Base-by-base conservation (phyloP, 2,329 filamentous ascomycete genomes). In the Epichloe gansuensis region DNA sequence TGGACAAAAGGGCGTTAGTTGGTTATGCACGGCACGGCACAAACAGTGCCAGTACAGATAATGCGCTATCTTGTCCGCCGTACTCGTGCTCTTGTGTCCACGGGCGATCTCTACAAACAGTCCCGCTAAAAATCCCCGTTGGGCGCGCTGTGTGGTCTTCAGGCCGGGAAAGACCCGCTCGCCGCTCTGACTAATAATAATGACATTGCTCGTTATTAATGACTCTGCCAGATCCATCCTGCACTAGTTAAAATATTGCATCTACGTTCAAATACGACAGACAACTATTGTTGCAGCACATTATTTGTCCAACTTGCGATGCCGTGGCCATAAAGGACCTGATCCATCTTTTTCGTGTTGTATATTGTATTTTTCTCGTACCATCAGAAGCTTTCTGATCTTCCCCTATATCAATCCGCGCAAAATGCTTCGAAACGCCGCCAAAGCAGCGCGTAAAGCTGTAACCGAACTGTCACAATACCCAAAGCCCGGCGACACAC, bases 401-500 rank as follows among this genome's bases (percentile, higher is more conserved):
- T 46, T 39, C 43, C 31, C 51, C 17, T 44, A 44, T 47, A 42
- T 31, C 37, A 25, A 6, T 25, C 52, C 28, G 34, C 37, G 50
- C 44, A 67, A 53, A 53, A 80, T 80, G 77, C 65, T 78, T 60
- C 75, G 76, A 57, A 78, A 75, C 56, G 73, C 73, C 39, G 72
- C 75, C 52, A 75, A 71, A 45, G 70, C 73, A 50, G 73, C 76
- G 49, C 75, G 73, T 61, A 80, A 74, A 60, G 85, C 87, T 48
- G 81, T 91, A 46, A 89, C 88, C 17, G 85, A 89, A 64, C 75
- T 93, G 58, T 78, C 83, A 51, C 81, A 80, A 61, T 86, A 86
- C 60, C 90, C 91, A 5, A 83, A 81, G 56, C 79, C 86, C 1
- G 93, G 93, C 64, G 85, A 91, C 65, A 85, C 87, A 70, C 79